phyloP scores from a whole-genome alignment of 2,329 filamentous ascomycete genomes.

The Aaosphaeria pasadenensis region DNA sequence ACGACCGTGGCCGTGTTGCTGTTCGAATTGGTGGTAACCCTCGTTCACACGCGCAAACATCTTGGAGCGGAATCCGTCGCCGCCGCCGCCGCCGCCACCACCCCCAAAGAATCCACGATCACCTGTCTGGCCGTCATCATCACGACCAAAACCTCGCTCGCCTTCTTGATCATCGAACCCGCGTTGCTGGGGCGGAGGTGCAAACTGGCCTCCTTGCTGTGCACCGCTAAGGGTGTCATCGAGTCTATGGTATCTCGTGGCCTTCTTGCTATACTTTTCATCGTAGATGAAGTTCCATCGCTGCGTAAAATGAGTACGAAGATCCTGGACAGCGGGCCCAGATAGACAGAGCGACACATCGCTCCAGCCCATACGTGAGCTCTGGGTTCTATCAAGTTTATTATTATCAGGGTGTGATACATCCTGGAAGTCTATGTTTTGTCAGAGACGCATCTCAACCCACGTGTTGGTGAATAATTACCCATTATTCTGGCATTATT shows the following conservation, averaged over 20 bases:
- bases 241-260: slow-evolving; percentile 46
- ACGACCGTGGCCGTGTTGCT: slow-evolving; percentile 17
- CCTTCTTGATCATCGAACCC: slow-evolving; percentile 31
- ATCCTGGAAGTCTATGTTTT: slow-evolving; percentile 61
- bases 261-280: slow-evolving; percentile 69
- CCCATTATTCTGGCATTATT: slow-evolving; percentile 81
- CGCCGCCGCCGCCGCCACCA: slow-evolving; percentile 14
- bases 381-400: slow-evolving; percentile 76
- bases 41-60: slow-evolving; percentile 22
- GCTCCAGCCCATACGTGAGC: slow-evolving; percentile 88
- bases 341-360: slow-evolving; percentile 76
- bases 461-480: slow-evolving; percentile 35
- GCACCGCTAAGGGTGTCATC: slow-evolving; percentile 26
- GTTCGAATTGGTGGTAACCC: slow-evolving; percentile 20
- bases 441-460: not conserved
- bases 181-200: slow-evolving; percentile 38
- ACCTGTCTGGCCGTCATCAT: slow-evolving; percentile 19
- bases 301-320: slow-evolving; percentile 76
- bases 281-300: slow-evolving; percentile 90
- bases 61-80: slow-evolving; percentile 24
- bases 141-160: slow-evolving; percentile 34
- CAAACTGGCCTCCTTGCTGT: slow-evolving; percentile 39
- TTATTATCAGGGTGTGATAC: slow-evolving; percentile 80
- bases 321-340: slow-evolving; percentile 71
- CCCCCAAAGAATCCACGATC: slow-evolving; percentile 31